These are phyloP conservation scores for Exophiala sp. DNA, from an alignment of 2,329 filamentous ascomycete species.

Conservation along the genomic window DNA sequence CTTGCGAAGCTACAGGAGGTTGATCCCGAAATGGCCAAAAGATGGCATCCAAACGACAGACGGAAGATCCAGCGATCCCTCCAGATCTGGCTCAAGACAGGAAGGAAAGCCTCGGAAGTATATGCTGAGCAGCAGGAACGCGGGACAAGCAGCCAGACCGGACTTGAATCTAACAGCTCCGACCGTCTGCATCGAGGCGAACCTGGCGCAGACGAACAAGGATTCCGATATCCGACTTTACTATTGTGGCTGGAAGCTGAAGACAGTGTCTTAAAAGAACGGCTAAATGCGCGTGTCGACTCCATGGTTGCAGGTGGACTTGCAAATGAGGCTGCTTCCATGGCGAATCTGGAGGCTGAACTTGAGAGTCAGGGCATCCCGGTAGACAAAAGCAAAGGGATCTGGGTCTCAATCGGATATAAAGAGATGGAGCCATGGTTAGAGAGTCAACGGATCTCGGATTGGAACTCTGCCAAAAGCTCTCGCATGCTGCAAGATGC, in stretches of 20 bases:
- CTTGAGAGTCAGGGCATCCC: constrained; percentile 45
- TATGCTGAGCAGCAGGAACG: constrained; percentile 65
- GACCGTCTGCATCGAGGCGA: constrained; percentile 23
- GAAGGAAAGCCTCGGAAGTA: constrained; percentile 73
- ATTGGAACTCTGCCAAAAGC: constrained; percentile 1
- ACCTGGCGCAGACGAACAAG: constrained; percentile 18
- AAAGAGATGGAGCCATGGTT: constrained; percentile 81
- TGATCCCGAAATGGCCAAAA: constrained; percentile 80
- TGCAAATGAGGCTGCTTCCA: constrained; percentile 52
- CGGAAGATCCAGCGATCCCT: constrained; percentile 86
- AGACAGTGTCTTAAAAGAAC: constrained; percentile 58
- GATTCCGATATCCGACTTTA: constrained; percentile 54
- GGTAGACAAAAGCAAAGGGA: constrained; percentile 71
- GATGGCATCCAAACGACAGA: constrained; percentile 90
- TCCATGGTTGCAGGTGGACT: constrained; percentile 70
- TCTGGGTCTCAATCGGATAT: constrained; percentile 96
- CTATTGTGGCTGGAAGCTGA: constrained; percentile 85
- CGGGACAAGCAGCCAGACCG: neutral
- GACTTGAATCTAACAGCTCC: neutral
- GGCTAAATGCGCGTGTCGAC: constrained; percentile 72
- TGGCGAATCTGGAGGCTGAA: constrained; percentile 26
- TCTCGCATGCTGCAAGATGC: constrained; percentile 34
- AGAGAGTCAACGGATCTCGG: constrained; percentile 31
- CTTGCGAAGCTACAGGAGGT: constrained; percentile 67
- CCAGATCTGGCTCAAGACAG: constrained; percentile 81